Evolutionary conservation across 495 filamentous ascomycete genomes (phyloP).

Genomic region (Oleoguttula mirabilis): DNA sequence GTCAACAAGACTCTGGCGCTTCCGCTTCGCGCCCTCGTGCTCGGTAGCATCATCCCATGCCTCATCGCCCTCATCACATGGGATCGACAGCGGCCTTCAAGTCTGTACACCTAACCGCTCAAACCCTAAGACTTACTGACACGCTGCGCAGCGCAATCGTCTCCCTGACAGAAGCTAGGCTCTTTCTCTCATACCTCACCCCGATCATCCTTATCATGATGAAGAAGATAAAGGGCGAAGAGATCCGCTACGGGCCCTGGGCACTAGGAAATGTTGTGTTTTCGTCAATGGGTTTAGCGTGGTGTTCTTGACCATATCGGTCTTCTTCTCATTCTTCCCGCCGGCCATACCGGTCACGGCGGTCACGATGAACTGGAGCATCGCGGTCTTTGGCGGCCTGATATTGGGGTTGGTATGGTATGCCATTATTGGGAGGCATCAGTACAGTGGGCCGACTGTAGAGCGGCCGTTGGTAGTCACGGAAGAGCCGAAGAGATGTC

Average conservation of each 20-base stretch:
- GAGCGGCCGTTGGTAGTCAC: neutral
- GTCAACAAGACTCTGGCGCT: constrained; percentile 5
- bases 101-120: neutral
- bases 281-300: constrained; percentile 5
- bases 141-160: constrained; percentile 19
- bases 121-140: constrained; percentile 37
- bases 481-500: neutral
- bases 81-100: constrained; percentile 23
- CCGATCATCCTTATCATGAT: constrained; percentile 12
- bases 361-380: constrained; percentile 13
- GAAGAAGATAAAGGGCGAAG: constrained; percentile 5
- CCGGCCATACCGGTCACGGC: constrained; percentile 10
- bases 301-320: constrained; percentile 6
- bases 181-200: constrained; percentile 17
- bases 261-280: neutral
- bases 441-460: constrained; percentile 8
- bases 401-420: constrained; percentile 3
- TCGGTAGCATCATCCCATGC: constrained; percentile 4
- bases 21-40: constrained; percentile 3
- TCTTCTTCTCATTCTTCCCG: constrained; percentile 13
- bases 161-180: constrained; percentile 13
- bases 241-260: constrained; percentile 11
- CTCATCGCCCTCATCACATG: constrained; percentile 22
- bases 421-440: neutral
- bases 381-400: constrained; percentile 8